These are phyloP conservation scores for Phaeodactylum tricornutum DNA, from an alignment of 108 stramenopile genomes.

Conservation along the genomic window DNA sequence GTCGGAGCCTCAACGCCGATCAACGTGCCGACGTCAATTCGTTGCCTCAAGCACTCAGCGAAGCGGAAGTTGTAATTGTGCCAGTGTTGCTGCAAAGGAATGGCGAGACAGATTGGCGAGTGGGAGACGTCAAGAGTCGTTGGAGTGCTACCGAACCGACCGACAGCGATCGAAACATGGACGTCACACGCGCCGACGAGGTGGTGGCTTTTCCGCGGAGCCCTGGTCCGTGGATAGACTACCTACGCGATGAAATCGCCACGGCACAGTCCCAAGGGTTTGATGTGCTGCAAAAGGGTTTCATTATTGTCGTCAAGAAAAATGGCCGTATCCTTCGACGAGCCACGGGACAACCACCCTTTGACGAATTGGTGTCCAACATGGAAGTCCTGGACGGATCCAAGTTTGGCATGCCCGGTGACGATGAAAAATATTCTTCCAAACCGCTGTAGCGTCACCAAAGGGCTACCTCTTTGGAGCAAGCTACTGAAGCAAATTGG, in stretches of 20 bases:
- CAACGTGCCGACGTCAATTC: slow-evolving; percentile 63
- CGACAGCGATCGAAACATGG: slow-evolving; percentile 59
- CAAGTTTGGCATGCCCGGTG: slow-evolving; percentile 71
- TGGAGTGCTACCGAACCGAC: slow-evolving; percentile 35
- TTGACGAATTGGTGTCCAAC: slow-evolving; percentile 39
- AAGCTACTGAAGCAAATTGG: no score
- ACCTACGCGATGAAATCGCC: slow-evolving; percentile 52
- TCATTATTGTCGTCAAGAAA: slow-evolving; percentile 71
- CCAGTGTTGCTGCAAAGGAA: slow-evolving; percentile 49
- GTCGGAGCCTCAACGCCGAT: slow-evolving; percentile 57
- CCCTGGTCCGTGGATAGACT: slow-evolving; percentile 45
- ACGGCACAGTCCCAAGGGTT: slow-evolving; percentile 70
- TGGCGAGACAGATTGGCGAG: background rate
- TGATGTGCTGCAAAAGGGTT: slow-evolving; percentile 62
- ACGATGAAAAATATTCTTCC: slow-evolving; percentile 36
- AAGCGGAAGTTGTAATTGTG: slow-evolving; percentile 55
- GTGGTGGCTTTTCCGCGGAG: slow-evolving; percentile 57
- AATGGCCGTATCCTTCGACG: slow-evolving; percentile 74
- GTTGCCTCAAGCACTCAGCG: slow-evolving; percentile 36
- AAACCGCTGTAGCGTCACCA: no score
- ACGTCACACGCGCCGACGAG: slow-evolving; percentile 37
- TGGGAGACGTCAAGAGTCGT: slow-evolving; percentile 27
- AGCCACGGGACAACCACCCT: slow-evolving; percentile 68
- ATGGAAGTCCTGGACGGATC: slow-evolving; percentile 77
- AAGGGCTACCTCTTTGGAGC: no score